Evolutionary conservation across 768 basidiomycete genomes (phyloP), one percentile per base, ranked within the genome.

Genomic region (Hygrocybe punicea): DNA sequence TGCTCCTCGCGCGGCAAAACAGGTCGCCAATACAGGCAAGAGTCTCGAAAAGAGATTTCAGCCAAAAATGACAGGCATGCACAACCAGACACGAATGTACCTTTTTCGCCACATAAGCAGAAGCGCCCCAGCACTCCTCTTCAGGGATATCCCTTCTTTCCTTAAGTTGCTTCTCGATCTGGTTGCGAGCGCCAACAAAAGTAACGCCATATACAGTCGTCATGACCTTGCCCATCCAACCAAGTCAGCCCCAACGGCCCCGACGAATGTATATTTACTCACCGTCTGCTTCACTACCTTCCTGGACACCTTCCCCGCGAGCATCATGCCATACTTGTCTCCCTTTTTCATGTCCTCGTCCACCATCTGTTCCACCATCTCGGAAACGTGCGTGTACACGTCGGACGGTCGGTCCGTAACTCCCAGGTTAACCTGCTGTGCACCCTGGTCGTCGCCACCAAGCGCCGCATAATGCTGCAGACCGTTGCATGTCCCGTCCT

Each of bases 161-260:
- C 62, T 79, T 82, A 37, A 99, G 73, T 74, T 98, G 94, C 65
- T 73, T 88, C 72, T 93, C 90, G 54, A 98, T 97, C 73, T 98
- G 97, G 8, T 92, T 91, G 42, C 93, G 83, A 19, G 97, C 97
- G 35, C 97, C 97, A 53, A 98, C 75, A 73, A 86, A 95, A 0
- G 97, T 99, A 14, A 99, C 95, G 19, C 97, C 96, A 67, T 98
- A 98, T 34, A 98, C 96, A 2, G 96, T 98, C 1, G 96, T 99
- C 97, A 99, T 99, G 61, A 98, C 92, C 86, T 89, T 60, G 2
- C 21, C 39, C 24, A 29, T 10, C 5, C 6, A 46, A 6, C 35
- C 17, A 34, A 16, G 36, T 55, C 40, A 56, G 54, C 34, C 56
- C 34, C 35, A 24, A 47, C 33, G 10, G 45, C 11, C 19, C 21